Percentiles rank a stretch among this genome's conserved stretches.
phyloP scores from a whole-genome alignment of 148 eudicot species.

The Hydrangea macrophylla region DNA sequence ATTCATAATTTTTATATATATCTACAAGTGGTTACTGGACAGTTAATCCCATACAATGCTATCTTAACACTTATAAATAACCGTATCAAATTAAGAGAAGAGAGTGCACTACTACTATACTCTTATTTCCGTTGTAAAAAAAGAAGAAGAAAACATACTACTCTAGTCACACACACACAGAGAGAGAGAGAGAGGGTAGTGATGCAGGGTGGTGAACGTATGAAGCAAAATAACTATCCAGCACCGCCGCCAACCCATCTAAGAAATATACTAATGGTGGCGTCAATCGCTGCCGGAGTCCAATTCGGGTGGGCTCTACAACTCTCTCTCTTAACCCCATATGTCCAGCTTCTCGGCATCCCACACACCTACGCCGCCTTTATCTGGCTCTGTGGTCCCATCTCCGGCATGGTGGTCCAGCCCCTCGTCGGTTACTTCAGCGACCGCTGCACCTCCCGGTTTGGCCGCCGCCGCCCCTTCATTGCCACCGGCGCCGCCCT shows the following conservation, averaged over 20 bases:
- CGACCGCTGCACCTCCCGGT: conserved; percentile 42
- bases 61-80: no score
- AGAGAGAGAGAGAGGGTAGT: neutral
- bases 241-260: conserved; percentile 16
- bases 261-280: conserved; percentile 41
- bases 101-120: no score
- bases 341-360: conserved; percentile 61
- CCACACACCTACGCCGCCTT: conserved; percentile 59
- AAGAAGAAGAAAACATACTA: no score
- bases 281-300: conserved; percentile 73
- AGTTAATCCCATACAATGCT: no score
- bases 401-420: conserved; percentile 71
- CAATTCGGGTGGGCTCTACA: conserved; percentile 91
- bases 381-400: conserved; percentile 86
- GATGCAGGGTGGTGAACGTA: neutral
- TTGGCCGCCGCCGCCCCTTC: conserved; percentile 77
- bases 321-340: conserved; percentile 72
- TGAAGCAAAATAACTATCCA: neutral
- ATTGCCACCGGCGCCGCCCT: conserved; percentile 48
- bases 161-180: no score
- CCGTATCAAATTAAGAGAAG: no score
- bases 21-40: no score
- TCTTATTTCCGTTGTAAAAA: no score
- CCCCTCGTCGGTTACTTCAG: conserved; percentile 70
- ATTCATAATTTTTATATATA: no score